phyloP scores from a whole-genome alignment of 257 asterid species.

The Petunia axillaris region DNA sequence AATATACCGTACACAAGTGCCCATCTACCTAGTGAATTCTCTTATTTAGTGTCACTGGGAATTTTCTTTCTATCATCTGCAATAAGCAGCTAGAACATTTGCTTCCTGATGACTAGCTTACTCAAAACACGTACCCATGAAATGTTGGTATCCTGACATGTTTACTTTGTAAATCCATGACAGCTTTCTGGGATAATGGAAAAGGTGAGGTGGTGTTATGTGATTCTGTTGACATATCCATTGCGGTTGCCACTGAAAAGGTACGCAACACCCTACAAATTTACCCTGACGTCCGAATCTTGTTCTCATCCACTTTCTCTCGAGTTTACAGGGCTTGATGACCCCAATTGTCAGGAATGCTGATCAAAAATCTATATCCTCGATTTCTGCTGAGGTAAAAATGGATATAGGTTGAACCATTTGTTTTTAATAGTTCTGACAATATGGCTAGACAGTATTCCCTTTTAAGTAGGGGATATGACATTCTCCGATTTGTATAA shows the following conservation, averaged over 20 bases:
- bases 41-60: neutral
- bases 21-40: neutral
- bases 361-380: constrained; percentile 92
- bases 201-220: constrained; percentile 71
- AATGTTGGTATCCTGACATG: constrained; percentile 11
- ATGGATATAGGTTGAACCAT: constrained; percentile 22
- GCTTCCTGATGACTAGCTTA: constrained; percentile 19
- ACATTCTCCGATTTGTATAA: neutral
- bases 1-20: neutral
- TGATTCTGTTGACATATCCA: constrained; percentile 91
- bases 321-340: constrained; percentile 83
- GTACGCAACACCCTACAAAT: constrained; percentile 36
- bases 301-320: constrained; percentile 32
- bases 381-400: constrained; percentile 89
- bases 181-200: constrained; percentile 89
- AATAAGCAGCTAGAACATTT: neutral
- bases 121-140: neutral
- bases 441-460: neutral
- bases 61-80: neutral
- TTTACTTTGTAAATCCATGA: constrained; percentile 25
- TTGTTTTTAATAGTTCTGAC: neutral
- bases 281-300: constrained; percentile 28
- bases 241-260: constrained; percentile 99
- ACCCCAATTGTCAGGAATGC: constrained; percentile 94
- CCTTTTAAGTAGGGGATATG: constrained; percentile 1